Base-by-base conservation (phyloP, 2,329 filamentous ascomycete species). In the Claviceps fusiformis region DNA sequence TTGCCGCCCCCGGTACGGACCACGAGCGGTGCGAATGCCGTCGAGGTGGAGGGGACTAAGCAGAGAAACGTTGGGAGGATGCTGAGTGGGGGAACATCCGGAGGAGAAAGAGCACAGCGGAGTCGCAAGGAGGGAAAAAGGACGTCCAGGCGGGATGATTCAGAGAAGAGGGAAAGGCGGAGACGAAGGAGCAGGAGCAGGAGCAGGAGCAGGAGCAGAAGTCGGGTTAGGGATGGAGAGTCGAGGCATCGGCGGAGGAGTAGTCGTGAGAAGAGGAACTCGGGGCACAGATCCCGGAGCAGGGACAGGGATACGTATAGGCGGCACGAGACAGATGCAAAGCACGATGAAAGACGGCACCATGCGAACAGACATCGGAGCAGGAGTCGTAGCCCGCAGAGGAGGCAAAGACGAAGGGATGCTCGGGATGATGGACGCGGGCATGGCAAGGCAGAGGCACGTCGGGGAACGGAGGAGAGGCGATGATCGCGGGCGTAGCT, bases 1-100 rank as follows among this genome's bases (percentile, higher is more conserved):
- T 72, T 96, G 35, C 89, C 89, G 0, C 77, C 86, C 1, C 80
- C 85, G 1, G 72, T 76, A 7, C 76, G 81, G 53, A 78, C 81
- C 51, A 73, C 74, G 0, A 79, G 78, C 1, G 80, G 77, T 4
- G 77, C 79, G 3, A 95, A 93, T 67, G 80, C 87, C 0, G 69
- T 95, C 10, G 44, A 46, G 24, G 11, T 46, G 44, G 24, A 82
- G 45, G 78, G 86, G 33, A 78, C 73, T 5, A 62, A 61, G 1
- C 68, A 68, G 54, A 68, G 72, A 56, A 62, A 69, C 7, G 60
- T 71, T 11, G 60, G 71, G 15, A 68, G 65, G 0, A 64, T 68
- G 0, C 62, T 61, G 48, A 56, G 60, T 54, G 44, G 60, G 17
- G 33, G 60, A 13, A 55, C 64, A 59, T 63, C 61, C 3, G 52